A percentile compares a stretch with the other conserved stretches of the same genome.
Evolutionary conservation across 2,329 filamentous ascomycete species (phyloP).

Genomic region (Plectosphaerella cucumerina): DNA sequence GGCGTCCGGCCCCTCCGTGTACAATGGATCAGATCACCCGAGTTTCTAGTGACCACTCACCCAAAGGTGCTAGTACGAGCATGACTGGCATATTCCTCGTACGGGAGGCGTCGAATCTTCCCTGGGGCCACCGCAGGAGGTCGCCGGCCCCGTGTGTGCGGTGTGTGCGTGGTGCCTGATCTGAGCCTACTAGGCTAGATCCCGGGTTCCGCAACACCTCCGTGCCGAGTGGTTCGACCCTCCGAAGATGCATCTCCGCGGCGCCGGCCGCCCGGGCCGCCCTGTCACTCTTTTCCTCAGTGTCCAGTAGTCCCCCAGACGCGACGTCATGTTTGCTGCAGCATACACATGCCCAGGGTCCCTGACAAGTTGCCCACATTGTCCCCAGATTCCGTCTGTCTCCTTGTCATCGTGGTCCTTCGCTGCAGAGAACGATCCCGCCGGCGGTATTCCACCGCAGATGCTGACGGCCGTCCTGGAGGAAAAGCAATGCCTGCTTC

Average conservation of each 20-base stretch:
- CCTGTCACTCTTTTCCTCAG: too few species aligned
- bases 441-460: too few species aligned
- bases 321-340: too few species aligned
- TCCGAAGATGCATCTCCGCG: conserved; percentile 2
- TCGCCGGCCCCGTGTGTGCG: background rate
- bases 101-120: background rate
- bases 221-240: conserved; percentile 1
- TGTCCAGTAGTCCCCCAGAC: too few species aligned
- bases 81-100: background rate
- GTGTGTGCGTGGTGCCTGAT: background rate
- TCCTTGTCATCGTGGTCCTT: too few species aligned
- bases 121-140: background rate
- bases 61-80: background rate
- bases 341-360: too few species aligned
- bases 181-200: conserved; percentile 1
- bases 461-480: too few species aligned
- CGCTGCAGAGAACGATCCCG: too few species aligned
- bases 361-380: too few species aligned
- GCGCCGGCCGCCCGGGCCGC: background rate
- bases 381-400: too few species aligned
- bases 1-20: too few species aligned
- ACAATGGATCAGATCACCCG: background rate
- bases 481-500: too few species aligned
- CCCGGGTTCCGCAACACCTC: background rate
- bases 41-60: background rate